phyloP scores from a whole-genome alignment of 2,329 filamentous ascomycete species.

The Alternaria gansuensis region DNA sequence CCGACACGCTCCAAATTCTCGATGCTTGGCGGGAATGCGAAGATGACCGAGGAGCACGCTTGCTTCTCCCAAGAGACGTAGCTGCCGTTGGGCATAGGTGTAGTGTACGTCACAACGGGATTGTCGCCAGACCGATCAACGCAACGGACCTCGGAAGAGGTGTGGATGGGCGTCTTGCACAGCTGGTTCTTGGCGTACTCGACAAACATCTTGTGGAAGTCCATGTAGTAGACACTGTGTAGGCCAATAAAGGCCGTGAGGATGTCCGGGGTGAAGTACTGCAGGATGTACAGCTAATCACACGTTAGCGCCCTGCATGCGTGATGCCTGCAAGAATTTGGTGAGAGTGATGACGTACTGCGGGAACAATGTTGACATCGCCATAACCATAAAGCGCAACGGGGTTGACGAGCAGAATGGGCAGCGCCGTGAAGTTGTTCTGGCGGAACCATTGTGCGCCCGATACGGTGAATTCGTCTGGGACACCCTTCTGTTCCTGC shows the following conservation, averaged over 20 bases:
- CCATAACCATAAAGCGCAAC: constrained; percentile 52
- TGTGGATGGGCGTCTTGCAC: constrained; percentile 46
- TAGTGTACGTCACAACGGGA: constrained; percentile 47
- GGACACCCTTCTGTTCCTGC: constrained; percentile 47
- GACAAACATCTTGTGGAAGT: constrained; percentile 51
- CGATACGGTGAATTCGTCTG: constrained; percentile 48
- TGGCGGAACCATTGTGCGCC: constrained; percentile 48
- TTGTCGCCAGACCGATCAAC: constrained; percentile 49
- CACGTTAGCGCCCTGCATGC: constrained; percentile 40
- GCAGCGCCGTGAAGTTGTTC: constrained; percentile 51
- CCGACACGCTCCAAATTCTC: constrained; percentile 46
- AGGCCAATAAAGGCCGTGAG: constrained; percentile 49
- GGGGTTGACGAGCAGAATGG: constrained; percentile 47
- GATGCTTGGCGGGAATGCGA: constrained; percentile 50
- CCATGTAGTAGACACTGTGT: constrained; percentile 51
- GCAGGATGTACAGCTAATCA: constrained; percentile 51
- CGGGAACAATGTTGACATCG: constrained; percentile 50
- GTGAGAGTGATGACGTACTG: constrained; percentile 42
- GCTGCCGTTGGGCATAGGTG: constrained; percentile 34
- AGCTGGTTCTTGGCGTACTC: constrained; percentile 44
- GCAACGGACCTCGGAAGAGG: constrained; percentile 47
- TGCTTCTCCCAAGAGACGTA: constrained; percentile 48
- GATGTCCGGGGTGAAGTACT: constrained; percentile 53
- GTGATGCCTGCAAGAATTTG: constrained; percentile 32
- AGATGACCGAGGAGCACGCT: constrained; percentile 47